Conservation (phyloP, 176 grass and related monocot genomes). For the Aegilops sharonensis region DNA sequence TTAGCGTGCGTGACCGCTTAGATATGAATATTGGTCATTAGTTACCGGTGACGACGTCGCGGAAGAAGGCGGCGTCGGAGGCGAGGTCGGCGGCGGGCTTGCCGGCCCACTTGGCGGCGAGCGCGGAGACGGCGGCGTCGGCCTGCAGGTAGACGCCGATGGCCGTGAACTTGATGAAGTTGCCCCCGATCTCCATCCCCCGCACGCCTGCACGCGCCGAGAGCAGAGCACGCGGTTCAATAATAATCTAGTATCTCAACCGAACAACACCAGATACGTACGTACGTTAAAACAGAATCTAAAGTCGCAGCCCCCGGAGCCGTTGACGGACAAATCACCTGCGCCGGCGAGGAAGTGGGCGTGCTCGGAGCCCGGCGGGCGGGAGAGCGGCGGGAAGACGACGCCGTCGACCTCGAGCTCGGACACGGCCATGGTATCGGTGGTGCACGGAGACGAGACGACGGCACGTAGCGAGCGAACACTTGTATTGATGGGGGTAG, state of each 20-base stretch:
- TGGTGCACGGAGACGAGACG: background rate
- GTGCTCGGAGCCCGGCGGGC: constrained; percentile 36
- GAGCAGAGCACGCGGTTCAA: background rate
- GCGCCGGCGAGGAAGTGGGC: constrained; percentile 66
- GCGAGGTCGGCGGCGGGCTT: constrained; percentile 67
- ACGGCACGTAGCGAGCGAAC: background rate
- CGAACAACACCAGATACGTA: background rate
- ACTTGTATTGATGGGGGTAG: background rate
- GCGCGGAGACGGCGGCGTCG: constrained; percentile 44
- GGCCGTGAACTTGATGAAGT: constrained; percentile 85
- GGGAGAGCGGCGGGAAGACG: constrained; percentile 44
- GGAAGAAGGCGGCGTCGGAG: constrained; percentile 48
- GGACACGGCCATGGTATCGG: constrained; percentile 24
- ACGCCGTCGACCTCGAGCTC: constrained; percentile 51
- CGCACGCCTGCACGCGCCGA: constrained; percentile 43
- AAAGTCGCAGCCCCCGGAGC: background rate
- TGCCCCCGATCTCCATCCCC: constrained; percentile 68
- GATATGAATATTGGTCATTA: background rate
- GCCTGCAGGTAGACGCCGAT: constrained; percentile 82
- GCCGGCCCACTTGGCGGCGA: constrained; percentile 59
- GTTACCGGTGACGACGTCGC: constrained; percentile 59
- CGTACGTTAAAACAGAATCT: background rate
- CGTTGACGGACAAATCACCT: background rate
- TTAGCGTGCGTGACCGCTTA: too few relatives aligned
- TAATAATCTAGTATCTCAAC: background rate